Base-by-base conservation (phyloP, 352 stramenopile species). In the Phytophthora citricola region DNA sequence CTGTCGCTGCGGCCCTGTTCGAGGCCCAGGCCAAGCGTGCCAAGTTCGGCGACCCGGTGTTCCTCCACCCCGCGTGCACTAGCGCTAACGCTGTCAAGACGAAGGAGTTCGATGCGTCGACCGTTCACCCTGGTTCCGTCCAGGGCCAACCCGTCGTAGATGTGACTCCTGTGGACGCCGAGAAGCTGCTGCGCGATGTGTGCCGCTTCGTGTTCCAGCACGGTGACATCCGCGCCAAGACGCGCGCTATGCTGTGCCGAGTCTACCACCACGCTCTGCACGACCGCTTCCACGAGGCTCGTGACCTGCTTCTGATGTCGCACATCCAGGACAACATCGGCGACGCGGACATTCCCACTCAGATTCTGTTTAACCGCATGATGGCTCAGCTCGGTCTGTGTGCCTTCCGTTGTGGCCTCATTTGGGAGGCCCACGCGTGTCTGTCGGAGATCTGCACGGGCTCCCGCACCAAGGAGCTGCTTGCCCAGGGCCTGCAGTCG, bases 211-310 rank as follows among this genome's bases (percentile, higher is more conserved):
- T 98, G 66, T 98, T 98, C 79, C 87, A 97, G 64, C 75, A 98
- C 76, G 94, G 91, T 26, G 93, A 96, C 52, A 97, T 98, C 71
- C 81, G 89, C 27, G 81, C 85, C 66, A 98, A 98, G 79, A 98
- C 94, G 32, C 88, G 96, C 34, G 97, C 98, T n/a, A 98, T 99
- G 85, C 92, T 99, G 11, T 99, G 96, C 83, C 95, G 98, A 69
- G 98, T 99, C 58, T 99, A 98, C 73, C 94, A 99, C 81, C 92
- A 99, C 75, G 96, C 97, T 20, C 76, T 99, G 44, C 97, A 99
- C 79, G 97, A 99, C 87, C 89, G 96, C n/a, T 99, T 99, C 86
- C 81, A 99, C 62, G 95, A 98, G 58, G 97, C 97, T n/a, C 92
- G 97, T 43, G 97, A 99, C 76, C 75, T 99, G 78, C 84, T 99